These are phyloP conservation scores for Mucor circinelloides DNA, from an alignment of 371 early-diverging fungal species.

Conservation along the genomic window DNA sequence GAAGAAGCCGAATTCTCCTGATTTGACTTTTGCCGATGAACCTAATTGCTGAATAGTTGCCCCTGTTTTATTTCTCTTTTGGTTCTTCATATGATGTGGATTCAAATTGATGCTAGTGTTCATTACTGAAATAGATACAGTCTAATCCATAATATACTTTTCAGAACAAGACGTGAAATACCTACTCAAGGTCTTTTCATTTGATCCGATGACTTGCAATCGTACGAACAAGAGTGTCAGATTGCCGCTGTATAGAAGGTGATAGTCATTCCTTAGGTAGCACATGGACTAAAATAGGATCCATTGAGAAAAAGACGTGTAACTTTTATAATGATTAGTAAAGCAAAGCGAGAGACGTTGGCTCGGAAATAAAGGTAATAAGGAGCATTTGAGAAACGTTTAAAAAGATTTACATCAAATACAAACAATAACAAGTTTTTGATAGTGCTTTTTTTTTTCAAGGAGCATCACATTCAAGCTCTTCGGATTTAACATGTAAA, in stretches of 20 bases:
- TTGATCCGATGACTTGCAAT: neutral
- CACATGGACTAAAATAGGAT: slow-evolving; percentile 4
- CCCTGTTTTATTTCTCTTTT: neutral
- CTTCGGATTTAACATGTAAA: neutral
- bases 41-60: neutral
- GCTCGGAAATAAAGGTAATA: neutral
- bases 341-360: neutral
- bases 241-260: neutral
- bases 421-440: slow-evolving; percentile 1
- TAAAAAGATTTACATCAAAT: neutral
- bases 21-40: neutral
- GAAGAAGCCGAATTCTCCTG: neutral
- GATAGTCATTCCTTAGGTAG: neutral
- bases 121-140: too few species aligned
- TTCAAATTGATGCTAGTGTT: too few species aligned
- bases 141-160: too few species aligned
- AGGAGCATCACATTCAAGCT: neutral
- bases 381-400: neutral
- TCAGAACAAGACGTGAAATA: neutral
- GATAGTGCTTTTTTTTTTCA: neutral
- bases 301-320: neutral
- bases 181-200: neutral
- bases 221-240: neutral
- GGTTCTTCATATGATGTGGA: neutral
- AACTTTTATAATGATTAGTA: neutral